Percentiles rank a stretch among this genome's conserved stretches.
Conservation (phyloP, 805 yeast genomes). For the Grigorovia transvaalensis region DNA sequence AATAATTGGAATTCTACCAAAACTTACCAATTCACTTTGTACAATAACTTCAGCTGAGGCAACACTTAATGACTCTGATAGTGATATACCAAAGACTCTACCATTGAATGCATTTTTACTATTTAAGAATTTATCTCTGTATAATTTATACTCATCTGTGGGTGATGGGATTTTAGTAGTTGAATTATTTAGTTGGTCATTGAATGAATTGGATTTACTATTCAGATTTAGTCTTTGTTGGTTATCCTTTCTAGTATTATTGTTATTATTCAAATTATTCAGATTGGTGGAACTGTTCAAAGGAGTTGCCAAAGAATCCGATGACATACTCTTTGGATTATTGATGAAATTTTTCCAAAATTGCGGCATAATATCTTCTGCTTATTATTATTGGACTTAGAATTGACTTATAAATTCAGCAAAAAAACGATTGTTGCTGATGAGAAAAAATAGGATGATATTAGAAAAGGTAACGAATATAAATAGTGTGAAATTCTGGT, state of each 20-base stretch:
- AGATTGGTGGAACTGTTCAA: background rate
- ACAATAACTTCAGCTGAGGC: conserved; percentile 57
- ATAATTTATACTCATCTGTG: conserved; percentile 21
- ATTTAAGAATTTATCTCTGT: conserved; percentile 31
- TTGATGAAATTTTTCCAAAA: conserved; percentile 26
- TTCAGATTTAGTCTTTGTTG: conserved; percentile 8
- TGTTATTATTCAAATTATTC: background rate
- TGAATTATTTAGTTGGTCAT: background rate
- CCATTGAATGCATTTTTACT: conserved; percentile 31
- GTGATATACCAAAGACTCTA: conserved; percentile 69
- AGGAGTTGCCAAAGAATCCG: conserved; percentile 16
- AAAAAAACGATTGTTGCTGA: no score
- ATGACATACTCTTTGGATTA: conserved; percentile 27
- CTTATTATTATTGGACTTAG: background rate
- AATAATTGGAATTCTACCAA: conserved; percentile 83
- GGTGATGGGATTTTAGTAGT: background rate
- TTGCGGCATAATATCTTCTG: conserved; percentile 13
- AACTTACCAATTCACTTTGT: conserved; percentile 55
- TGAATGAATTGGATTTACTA: conserved; percentile 8
- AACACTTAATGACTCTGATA: conserved; percentile 55
- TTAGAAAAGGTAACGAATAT: no score
- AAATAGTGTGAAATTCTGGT: no score
- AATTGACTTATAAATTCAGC: no score
- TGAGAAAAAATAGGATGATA: no score
- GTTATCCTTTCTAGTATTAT: background rate